These are phyloP conservation scores for Globisporangium nodosum DNA, from an alignment of 352 stramenopile species.

Conservation along the genomic window DNA sequence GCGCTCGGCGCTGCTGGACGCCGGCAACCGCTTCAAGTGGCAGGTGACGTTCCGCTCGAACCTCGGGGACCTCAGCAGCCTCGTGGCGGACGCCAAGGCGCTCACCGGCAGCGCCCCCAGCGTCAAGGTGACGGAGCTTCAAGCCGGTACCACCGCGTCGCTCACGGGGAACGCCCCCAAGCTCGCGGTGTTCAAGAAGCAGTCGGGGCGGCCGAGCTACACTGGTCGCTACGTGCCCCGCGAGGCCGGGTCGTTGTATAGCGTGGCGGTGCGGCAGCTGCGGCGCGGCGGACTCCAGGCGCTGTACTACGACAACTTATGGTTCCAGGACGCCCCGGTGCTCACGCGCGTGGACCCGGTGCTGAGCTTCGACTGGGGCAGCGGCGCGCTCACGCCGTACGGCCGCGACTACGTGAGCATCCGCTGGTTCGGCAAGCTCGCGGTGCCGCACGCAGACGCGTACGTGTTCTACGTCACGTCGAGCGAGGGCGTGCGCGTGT, in stretches of 20 bases:
- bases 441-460: conserved; percentile 61
- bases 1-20: conserved; percentile 51
- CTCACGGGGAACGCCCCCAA: conserved; percentile 74
- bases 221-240: conserved; percentile 86
- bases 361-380: conserved; percentile 89
- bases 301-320: conserved; percentile 96
- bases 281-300: conserved; percentile 83
- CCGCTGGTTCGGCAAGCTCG: conserved; percentile 93
- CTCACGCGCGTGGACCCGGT: conserved; percentile 81
- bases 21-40: conserved; percentile 89
- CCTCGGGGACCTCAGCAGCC: conserved; percentile 68
- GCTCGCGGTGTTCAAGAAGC: conserved; percentile 86
- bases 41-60: conserved; percentile 91
- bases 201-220: conserved; percentile 91
- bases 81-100: conserved; percentile 33
- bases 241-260: conserved; percentile 62
- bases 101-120: conserved; percentile 57
- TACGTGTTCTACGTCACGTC: conserved; percentile 93
- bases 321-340: conserved; percentile 90
- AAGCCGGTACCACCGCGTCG: conserved; percentile 56
- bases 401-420: conserved; percentile 94
- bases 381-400: conserved; percentile 89
- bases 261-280: conserved; percentile 90
- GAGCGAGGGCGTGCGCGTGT: conserved; percentile 91
- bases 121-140: conserved; percentile 56